Conservation (phyloP, 73 alveolate species). For the Paraurostyla sp. region DNA sequence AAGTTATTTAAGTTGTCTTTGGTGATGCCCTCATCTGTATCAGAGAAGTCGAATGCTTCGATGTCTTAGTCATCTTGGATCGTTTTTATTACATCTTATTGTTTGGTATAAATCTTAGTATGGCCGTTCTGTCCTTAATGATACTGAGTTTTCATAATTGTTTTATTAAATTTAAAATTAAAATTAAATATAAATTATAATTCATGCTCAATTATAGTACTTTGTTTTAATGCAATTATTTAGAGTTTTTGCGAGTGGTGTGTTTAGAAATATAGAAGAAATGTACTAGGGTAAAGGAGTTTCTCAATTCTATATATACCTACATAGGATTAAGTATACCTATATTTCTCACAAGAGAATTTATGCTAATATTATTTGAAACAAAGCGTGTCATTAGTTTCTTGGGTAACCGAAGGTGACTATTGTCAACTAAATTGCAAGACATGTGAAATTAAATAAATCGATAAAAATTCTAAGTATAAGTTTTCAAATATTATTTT, state of each 20-base stretch:
- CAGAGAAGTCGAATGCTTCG: slow-evolving; percentile 14
- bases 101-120: neutral
- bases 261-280: neutral
- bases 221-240: neutral
- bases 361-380: neutral
- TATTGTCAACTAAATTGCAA: neutral
- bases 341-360: neutral
- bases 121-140: neutral
- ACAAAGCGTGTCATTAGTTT: neutral
- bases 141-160: neutral
- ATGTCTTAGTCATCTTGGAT: slow-evolving; percentile 13
- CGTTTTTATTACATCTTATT: neutral
- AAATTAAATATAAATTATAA: neutral
- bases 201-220: neutral
- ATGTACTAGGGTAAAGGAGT: too few species aligned
- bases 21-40: slow-evolving; percentile 27
- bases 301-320: neutral
- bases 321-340: neutral
- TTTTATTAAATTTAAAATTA: too few species aligned
- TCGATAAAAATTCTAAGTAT: too few species aligned
- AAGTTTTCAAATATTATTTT: too few species aligned
- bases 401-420: neutral
- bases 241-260: neutral
- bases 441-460: neutral
- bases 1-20: slow-evolving; percentile 9